Evolutionary conservation across 2,329 filamentous ascomycete species (phyloP).

Genomic region (Dendryphion nanum): DNA sequence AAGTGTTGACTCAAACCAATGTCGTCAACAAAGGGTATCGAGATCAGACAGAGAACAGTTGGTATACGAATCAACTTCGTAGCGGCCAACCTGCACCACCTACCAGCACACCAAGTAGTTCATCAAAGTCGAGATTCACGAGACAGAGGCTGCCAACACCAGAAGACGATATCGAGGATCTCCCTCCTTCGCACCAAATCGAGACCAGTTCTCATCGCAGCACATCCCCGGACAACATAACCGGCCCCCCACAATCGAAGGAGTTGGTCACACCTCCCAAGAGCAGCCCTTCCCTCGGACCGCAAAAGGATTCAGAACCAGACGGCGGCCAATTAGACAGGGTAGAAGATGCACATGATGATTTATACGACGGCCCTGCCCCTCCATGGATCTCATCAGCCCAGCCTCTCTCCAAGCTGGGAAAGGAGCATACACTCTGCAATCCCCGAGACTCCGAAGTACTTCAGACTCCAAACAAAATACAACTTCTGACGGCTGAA

Average conservation of each 20-base stretch:
- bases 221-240: not conserved
- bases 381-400: slow-evolving; percentile 7
- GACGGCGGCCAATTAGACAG: too few relatives aligned
- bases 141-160: slow-evolving; percentile 24
- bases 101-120: slow-evolving; percentile 25
- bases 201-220: slow-evolving; percentile 8
- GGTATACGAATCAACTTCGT: slow-evolving; percentile 73
- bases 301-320: slow-evolving; percentile 3
- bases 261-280: slow-evolving; percentile 30
- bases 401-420: not conserved
- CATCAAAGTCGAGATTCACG: slow-evolving; percentile 22
- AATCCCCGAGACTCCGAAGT: not conserved
- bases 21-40: slow-evolving; percentile 65
- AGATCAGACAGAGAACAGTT: slow-evolving; percentile 78
- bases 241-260: not conserved
- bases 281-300: slow-evolving; percentile 22
- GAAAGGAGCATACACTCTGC: not conserved
- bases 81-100: slow-evolving; percentile 17
- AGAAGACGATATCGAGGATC: slow-evolving; percentile 26
- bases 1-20: slow-evolving; percentile 65
- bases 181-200: slow-evolving; percentile 33
- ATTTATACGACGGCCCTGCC: slow-evolving; percentile 20
- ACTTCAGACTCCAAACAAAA: slow-evolving; percentile 7
- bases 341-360: slow-evolving; percentile 21
- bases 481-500: slow-evolving; percentile 69